Evolutionary conservation across 1,139 yeast genomes (phyloP), one percentile per base, ranked within the genome.

Genomic region (Eremothecium gossypii): DNA sequence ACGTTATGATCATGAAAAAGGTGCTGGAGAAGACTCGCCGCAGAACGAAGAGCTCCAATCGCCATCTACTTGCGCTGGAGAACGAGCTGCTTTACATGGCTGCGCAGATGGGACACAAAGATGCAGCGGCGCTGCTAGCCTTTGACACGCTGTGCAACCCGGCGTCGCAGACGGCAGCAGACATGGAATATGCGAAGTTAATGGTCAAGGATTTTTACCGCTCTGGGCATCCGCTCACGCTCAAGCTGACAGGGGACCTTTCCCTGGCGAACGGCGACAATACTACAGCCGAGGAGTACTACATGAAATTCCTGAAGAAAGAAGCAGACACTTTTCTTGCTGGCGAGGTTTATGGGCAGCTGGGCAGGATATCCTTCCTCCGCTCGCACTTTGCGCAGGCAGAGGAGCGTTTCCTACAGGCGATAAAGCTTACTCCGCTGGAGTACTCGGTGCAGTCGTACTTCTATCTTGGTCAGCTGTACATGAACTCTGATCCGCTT

Each of bases 41-140:
- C 14, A 69, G 76, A 40, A 76, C 91, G 1, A 77, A 77, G 47
- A 66, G 79, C 1, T 68, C 74, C 12, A 77, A 82, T 51, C 70
- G 58, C 42, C 65, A 77, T 52, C 60, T 82, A 37, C 66, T 81
- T 2, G 73, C 64, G 8, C 62, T 86, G 26, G 95, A 86, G 56
- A 74, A 79, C 49, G 80, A 76, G 49, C 61, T 86, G 35, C 73
- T 86, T 8, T 94, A 85, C 51, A 74, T 74, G 45, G 87, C 95
- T 7, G 95, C 95, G 0, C 94, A 84, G 54, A 54, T 77, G 53
- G 96, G 96, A 1, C 76, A 83, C 54, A 74, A 78, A 48, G 86
- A 86, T 60, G 95, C 96, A 1, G 76, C 87, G 26, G 69, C 91
- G 1, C 66, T 84, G 11, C 62, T 87, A 17, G 76, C 86, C 33